A percentile compares a stretch with the other conserved stretches of the same genome.
These are phyloP conservation scores for Pestalotiopsis sp. DNA, from an alignment of 2,329 filamentous ascomycete genomes.

Conservation along the genomic window DNA sequence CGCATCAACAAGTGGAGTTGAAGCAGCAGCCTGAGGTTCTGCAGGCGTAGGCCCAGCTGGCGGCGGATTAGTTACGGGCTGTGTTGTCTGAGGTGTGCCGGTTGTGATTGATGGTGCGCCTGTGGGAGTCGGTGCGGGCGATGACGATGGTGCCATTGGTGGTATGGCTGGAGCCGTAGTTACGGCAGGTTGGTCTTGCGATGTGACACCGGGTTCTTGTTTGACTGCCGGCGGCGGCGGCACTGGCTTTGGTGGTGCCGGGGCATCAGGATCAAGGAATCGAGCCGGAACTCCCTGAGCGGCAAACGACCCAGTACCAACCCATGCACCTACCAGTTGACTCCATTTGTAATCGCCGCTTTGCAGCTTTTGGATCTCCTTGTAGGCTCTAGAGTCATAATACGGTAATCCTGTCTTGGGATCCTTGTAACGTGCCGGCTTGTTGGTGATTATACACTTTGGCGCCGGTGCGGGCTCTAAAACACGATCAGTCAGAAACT, in stretches of 20 bases:
- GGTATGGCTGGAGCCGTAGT: not conserved
- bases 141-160: not conserved
- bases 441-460: conserved; percentile 81
- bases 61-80: not conserved
- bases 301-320: conserved; percentile 66
- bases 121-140: not conserved
- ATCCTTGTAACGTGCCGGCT: conserved; percentile 81
- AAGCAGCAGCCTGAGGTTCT: conserved; percentile 4
- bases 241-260: conserved; percentile 25
- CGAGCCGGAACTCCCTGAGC: conserved; percentile 79
- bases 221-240: conserved; percentile 9
- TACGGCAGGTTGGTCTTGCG: not conserved
- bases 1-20: conserved; percentile 5
- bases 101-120: not conserved
- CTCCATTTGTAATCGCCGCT: conserved; percentile 83
- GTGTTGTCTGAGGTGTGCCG: not conserved
- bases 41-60: not conserved
- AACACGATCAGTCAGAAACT: conserved; percentile 19
- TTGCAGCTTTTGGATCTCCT: conserved; percentile 75
- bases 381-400: conserved; percentile 77
- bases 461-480: conserved; percentile 53
- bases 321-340: conserved; percentile 77
- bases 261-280: conserved; percentile 56
- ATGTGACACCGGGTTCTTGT: conserved; percentile 9
- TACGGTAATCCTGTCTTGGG: conserved; percentile 83